These are phyloP conservation scores for Ogataea corticis DNA, from an alignment of 805 yeast genomes.

Conservation along the genomic window DNA sequence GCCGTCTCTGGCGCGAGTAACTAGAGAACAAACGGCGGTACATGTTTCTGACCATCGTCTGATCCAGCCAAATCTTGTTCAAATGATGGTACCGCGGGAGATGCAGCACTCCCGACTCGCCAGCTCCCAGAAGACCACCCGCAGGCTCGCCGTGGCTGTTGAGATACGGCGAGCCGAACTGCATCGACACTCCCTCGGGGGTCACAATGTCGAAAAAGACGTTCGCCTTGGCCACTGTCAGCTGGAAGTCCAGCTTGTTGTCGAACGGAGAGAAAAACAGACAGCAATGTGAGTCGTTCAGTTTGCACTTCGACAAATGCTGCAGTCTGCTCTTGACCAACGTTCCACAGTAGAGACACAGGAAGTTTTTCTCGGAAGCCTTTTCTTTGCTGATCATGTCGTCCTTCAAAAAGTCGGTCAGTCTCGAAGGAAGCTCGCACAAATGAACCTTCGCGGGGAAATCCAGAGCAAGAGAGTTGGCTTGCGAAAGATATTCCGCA, in stretches of 20 bases:
- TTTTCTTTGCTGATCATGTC: slow-evolving; percentile 40
- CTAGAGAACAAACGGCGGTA: slow-evolving; percentile 17
- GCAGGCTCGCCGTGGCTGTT: slow-evolving; percentile 78
- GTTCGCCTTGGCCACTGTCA: slow-evolving; percentile 26
- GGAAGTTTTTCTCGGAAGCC: slow-evolving; percentile 15
- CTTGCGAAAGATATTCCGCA: slow-evolving; percentile 7
- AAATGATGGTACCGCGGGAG: slow-evolving; percentile 54
- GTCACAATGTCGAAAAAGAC: slow-evolving; percentile 32
- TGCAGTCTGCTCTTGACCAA: slow-evolving; percentile 13
- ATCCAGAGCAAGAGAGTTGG: slow-evolving; percentile 37
- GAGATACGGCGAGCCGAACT: slow-evolving; percentile 63
- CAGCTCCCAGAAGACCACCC: slow-evolving; percentile 51
- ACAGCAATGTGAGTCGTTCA: slow-evolving; percentile 22
- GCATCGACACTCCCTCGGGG: slow-evolving; percentile 22
- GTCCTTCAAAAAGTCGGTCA: slow-evolving; percentile 46
- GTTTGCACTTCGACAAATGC: slow-evolving; percentile 23
- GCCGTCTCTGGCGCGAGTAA: slow-evolving; percentile 5
- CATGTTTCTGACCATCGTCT: slow-evolving; percentile 27
- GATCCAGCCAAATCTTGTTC: slow-evolving; percentile 61
- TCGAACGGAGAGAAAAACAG: slow-evolving; percentile 31
- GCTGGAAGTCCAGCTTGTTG: slow-evolving; percentile 23
- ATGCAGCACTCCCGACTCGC: slow-evolving; percentile 55
- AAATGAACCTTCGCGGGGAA: slow-evolving; percentile 30
- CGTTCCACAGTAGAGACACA: slow-evolving; percentile 32
- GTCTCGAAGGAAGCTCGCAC: slow-evolving; percentile 31